Percentiles rank a stretch among this genome's conserved stretches.
These are phyloP conservation scores for Trichophyton schoenleinii DNA, from an alignment of 2,329 filamentous ascomycete species.

Conservation along the genomic window DNA sequence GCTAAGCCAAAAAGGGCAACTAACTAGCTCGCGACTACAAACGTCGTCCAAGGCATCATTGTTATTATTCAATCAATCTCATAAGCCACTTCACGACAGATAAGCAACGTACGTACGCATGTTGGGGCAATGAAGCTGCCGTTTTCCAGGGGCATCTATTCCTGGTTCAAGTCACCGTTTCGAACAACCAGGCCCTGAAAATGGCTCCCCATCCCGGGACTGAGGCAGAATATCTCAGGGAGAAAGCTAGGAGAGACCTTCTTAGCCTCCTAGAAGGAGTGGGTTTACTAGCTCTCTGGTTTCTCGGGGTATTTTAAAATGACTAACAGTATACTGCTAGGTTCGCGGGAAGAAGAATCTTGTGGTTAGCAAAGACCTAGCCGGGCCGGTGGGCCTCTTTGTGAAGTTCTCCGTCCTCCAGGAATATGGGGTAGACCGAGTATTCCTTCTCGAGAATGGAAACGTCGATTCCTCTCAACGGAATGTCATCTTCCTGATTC, in stretches of 20 bases:
- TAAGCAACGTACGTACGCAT: not conserved
- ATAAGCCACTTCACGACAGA: not conserved
- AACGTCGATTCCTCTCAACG: slow-evolving; percentile 90
- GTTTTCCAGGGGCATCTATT: not conserved
- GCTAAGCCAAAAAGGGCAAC: not conserved
- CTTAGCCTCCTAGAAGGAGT: slow-evolving; percentile 88
- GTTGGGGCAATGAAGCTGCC: not conserved
- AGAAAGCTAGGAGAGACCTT: slow-evolving; percentile 67
- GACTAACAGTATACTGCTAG: slow-evolving; percentile 36
- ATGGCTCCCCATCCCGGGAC: slow-evolving; percentile 34
- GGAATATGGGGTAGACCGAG: slow-evolving; percentile 95
- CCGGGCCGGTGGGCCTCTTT: slow-evolving; percentile 77
- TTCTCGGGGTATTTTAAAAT: not conserved
- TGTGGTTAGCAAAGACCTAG: slow-evolving; percentile 79
- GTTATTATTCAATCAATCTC: not conserved
- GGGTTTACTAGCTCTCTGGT: slow-evolving; percentile 38
- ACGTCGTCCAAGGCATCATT: not conserved
- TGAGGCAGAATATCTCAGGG: slow-evolving; percentile 36
- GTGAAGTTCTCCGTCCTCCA: slow-evolving; percentile 92
- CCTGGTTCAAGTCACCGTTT: not conserved
- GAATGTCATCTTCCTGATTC: slow-evolving; percentile 86
- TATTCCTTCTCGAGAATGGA: slow-evolving; percentile 90
- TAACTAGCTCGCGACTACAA: not conserved
- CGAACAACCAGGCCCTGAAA: not conserved
- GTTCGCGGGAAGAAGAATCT: slow-evolving; percentile 98